Conservation (phyloP, 768 basidiomycete genomes). For the Coprinellus micaceus region DNA sequence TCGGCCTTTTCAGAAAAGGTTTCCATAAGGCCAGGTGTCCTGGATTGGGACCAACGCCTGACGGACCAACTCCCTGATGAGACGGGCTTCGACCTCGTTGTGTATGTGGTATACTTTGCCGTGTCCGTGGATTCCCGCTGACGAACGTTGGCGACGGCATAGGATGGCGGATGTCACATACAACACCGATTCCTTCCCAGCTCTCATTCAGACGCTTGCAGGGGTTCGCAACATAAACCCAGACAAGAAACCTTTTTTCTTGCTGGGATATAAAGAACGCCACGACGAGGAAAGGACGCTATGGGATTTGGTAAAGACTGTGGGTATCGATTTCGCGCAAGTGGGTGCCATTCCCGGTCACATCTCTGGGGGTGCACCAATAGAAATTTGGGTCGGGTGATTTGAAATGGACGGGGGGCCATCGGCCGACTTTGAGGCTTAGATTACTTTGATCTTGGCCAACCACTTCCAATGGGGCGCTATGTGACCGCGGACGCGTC, state of each 20-base stretch:
- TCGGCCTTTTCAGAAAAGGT: slow-evolving; percentile 27
- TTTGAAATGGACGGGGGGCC: background rate
- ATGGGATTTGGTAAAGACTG: slow-evolving; percentile 57
- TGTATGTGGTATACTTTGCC: no score
- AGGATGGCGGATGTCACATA: slow-evolving; percentile 95
- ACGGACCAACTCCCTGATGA: slow-evolving; percentile 40
- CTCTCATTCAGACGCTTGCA: slow-evolving; percentile 66
- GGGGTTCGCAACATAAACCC: slow-evolving; percentile 38
- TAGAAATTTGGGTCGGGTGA: slow-evolving; percentile 68
- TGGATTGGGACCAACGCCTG: slow-evolving; percentile 76
- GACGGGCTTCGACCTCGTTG: slow-evolving; percentile 55
- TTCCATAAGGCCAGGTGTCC: slow-evolving; percentile 33
- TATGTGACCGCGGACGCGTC: slow-evolving; percentile 8
- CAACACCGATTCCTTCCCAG: slow-evolving; percentile 81
- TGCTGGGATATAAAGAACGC: slow-evolving; percentile 87
- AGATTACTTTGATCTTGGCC: background rate
- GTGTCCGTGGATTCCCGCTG: no score
- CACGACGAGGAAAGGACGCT: slow-evolving; percentile 70
- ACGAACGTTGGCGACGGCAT: no score
- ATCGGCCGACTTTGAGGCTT: background rate
- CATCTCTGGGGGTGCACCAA: slow-evolving; percentile 45
- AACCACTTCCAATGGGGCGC: slow-evolving; percentile 1
- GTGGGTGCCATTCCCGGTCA: slow-evolving; percentile 56
- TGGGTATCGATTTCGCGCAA: slow-evolving; percentile 53
- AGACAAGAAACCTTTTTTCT: slow-evolving; percentile 37